Base-by-base conservation (phyloP, 805 yeast genomes). In the Komagataella phaffii region DNA sequence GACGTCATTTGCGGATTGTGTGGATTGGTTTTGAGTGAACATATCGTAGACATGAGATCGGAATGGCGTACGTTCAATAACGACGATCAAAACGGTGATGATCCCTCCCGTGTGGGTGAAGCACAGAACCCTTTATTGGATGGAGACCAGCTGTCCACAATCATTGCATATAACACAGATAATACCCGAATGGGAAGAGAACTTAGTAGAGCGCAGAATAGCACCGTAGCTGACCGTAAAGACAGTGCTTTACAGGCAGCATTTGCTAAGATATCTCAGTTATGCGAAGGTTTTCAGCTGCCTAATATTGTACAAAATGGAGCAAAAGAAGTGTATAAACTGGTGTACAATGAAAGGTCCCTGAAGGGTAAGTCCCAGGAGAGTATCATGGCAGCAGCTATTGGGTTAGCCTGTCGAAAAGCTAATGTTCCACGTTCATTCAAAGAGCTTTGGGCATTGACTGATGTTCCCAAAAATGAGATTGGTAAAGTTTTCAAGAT, bases 31-130 rank as follows among this genome's bases (percentile, higher is more conserved):
- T 76, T 93, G 21, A 87, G 96, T 58, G 96, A 89, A 64, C 76
- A 90, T 56, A 83, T 91, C 50, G 96, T 91, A 30, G 99, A 91
- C 62, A 90, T 96, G 3, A 76, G 98, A 58, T 88, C 96, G 1
- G 99, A 91, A 73, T 91, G 99, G 99, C 86, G 99, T 73, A 93
- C 99, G 2, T 91, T 91, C 66, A 84, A 95, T 54, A 93, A 93
- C 64, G 99, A 91, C 65, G 99, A 91, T 66, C 98, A 91, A 66
- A 93, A 91, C 59, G 96, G 95, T 60, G 97, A 89, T 66, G 99
- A 91, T 65, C 99, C 99, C 3, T 83, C 93, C 57, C 98, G 99
- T 86, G 99, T 91, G 56, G 99, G 99, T 67, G 97, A 90, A 64
- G 97, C 97, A 4, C 83, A 89, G 17, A 90, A 90, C 64, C 96